Evolutionary conservation across 2,329 filamentous ascomycete species (phyloP).

Genomic region (Cercospora citrullina): DNA sequence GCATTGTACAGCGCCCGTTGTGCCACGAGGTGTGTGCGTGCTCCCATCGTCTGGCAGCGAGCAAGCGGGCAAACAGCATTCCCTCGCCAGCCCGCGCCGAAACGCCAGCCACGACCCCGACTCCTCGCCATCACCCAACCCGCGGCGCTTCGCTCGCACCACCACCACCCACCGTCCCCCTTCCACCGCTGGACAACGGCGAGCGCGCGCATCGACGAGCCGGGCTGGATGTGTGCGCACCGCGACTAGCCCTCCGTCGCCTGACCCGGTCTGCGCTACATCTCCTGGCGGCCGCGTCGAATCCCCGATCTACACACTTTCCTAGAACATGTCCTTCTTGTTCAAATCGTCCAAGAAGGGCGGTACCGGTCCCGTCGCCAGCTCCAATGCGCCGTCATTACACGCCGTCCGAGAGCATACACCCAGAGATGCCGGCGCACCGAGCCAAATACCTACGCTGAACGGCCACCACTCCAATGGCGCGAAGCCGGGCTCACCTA

Average conservation of each 20-base stretch:
- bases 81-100: conserved; percentile 2
- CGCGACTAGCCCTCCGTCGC: conserved; percentile 7
- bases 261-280: conserved; percentile 13
- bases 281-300: conserved; percentile 13
- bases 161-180: not conserved
- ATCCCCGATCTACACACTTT: not conserved
- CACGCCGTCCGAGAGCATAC: conserved; percentile 58
- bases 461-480: conserved; percentile 45
- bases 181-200: not conserved
- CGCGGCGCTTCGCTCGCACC: not conserved
- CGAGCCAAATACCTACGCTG: conserved; percentile 44
- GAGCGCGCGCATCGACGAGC: not conserved
- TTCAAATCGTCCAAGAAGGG: conserved; percentile 51
- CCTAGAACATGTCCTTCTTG: conserved; percentile 50
- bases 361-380: conserved; percentile 24
- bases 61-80: conserved; percentile 1
- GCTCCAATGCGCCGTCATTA: conserved; percentile 40
- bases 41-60: not conserved
- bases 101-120: conserved; percentile 9
- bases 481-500: conserved; percentile 43
- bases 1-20: not conserved
- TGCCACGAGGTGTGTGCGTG: not conserved
- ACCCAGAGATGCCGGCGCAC: conserved; percentile 51
- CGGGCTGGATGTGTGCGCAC: conserved; percentile 14
- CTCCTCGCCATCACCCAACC: conserved; percentile 3